phyloP scores from a whole-genome alignment of 192 early-diverging fungal genomes.

The Ramicandelaber brevisporus region DNA sequence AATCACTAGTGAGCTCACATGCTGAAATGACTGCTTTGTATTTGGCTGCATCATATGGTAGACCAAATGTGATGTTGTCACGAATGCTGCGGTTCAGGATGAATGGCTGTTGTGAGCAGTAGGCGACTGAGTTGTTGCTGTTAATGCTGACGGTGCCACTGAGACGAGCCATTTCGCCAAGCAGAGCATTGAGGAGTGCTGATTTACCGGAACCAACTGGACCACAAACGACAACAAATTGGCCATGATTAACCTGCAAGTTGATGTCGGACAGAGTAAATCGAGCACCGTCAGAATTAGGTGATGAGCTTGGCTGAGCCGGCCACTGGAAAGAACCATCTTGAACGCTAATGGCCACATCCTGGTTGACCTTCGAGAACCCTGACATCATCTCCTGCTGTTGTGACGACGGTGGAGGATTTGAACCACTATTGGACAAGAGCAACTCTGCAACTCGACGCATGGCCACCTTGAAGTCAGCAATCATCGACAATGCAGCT shows the following conservation, averaged over 20 bases:
- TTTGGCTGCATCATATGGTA: conserved; percentile 22
- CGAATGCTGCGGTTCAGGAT: conserved; percentile 29
- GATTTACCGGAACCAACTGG: conserved; percentile 31
- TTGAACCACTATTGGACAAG: too few relatives aligned
- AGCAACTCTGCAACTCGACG: too few relatives aligned
- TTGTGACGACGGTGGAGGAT: too few relatives aligned
- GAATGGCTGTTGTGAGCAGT: conserved; percentile 26
- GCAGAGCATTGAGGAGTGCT: conserved; percentile 22
- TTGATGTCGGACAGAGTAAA: conserved; percentile 19
- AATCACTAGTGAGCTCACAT: conserved; percentile 43
- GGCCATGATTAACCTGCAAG: conserved; percentile 15
- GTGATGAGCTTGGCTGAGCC: too few relatives aligned
- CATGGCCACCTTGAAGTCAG: too few relatives aligned
- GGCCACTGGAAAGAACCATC: too few relatives aligned
- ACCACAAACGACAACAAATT: conserved; percentile 20
- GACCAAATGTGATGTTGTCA: conserved; percentile 49
- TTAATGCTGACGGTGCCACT: conserved; percentile 5
- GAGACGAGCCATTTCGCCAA: conserved; percentile 14
- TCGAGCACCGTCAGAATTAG: too few relatives aligned
- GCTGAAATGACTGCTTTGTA: conserved; percentile 39
- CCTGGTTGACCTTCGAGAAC: too few relatives aligned
- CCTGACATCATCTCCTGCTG: too few relatives aligned
- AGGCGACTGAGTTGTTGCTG: conserved; percentile 10
- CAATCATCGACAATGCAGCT: too few relatives aligned
- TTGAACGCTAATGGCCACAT: too few relatives aligned